Evolutionary conservation across 2,329 filamentous ascomycete species (phyloP).

Genomic region (Triangularia setosa): DNA sequence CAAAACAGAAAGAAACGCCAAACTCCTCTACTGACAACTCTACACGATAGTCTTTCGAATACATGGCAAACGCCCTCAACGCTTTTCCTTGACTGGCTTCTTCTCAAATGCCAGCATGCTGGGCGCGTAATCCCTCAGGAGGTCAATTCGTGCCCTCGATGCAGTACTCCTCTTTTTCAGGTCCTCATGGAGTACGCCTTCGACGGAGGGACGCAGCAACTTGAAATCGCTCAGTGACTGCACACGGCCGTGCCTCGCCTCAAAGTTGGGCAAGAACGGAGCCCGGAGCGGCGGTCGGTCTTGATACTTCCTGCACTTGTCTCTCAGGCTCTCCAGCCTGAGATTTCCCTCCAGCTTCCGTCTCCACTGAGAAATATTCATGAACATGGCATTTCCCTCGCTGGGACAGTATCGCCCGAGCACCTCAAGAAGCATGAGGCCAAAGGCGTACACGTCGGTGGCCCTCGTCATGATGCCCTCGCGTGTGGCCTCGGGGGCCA

Average conservation of each 20-base stretch:
- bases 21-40: not conserved
- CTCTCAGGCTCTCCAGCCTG: not conserved
- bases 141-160: not conserved
- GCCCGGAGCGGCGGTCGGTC: not conserved
- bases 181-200: not conserved
- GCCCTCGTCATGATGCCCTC: not conserved
- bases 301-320: not conserved
- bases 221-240: not conserved
- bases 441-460: not conserved
- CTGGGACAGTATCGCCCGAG: not conserved
- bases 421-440: not conserved
- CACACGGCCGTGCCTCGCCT: not conserved
- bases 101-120: not conserved
- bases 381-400: not conserved
- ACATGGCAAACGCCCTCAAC: not conserved
- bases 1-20: too few relatives aligned
- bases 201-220: not conserved
- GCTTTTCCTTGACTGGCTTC: not conserved
- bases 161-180: not conserved
- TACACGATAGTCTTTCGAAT: not conserved
- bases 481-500: not conserved
- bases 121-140: not conserved
- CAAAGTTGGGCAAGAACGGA: not conserved
- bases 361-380: not conserved
- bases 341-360: not conserved